Conservation (phyloP, 495 filamentous ascomycete genomes). For the Choiromyces venosus region DNA sequence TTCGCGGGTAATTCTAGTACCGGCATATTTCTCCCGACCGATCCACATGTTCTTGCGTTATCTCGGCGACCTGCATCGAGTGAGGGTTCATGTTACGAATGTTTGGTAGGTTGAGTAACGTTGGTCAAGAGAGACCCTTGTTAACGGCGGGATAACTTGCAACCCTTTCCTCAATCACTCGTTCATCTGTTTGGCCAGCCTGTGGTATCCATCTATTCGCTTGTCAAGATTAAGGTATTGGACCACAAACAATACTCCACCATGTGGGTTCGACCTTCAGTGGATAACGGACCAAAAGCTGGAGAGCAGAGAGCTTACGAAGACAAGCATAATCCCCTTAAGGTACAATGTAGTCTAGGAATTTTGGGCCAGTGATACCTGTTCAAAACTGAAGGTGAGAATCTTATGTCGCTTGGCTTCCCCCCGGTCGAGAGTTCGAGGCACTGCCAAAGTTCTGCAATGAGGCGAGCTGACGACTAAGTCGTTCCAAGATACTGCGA, state of each 20-base stretch:
- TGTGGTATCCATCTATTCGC: neutral
- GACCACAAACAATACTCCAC: neutral
- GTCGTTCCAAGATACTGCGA: neutral
- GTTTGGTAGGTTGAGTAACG: neutral
- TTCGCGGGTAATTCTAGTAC: neutral
- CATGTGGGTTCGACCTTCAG: neutral
- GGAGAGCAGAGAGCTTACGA: neutral
- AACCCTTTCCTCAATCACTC: neutral
- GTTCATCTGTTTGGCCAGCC: neutral
- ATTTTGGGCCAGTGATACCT: neutral
- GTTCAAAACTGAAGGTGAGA: neutral
- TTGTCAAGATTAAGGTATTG: neutral
- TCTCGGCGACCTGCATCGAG: neutral
- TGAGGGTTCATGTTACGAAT: neutral
- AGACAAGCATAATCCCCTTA: neutral
- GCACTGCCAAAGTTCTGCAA: neutral
- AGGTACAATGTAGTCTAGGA: neutral
- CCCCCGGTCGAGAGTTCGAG: neutral
- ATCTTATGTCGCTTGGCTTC: neutral
- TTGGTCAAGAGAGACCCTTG: neutral
- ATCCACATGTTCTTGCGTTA: neutral
- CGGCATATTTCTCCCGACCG: neutral
- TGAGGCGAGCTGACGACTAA: neutral
- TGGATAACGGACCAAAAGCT: neutral
- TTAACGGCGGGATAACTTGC: neutral